Base-by-base conservation (phyloP, 164 flowering plant species). In the Vitis cinerea region DNA sequence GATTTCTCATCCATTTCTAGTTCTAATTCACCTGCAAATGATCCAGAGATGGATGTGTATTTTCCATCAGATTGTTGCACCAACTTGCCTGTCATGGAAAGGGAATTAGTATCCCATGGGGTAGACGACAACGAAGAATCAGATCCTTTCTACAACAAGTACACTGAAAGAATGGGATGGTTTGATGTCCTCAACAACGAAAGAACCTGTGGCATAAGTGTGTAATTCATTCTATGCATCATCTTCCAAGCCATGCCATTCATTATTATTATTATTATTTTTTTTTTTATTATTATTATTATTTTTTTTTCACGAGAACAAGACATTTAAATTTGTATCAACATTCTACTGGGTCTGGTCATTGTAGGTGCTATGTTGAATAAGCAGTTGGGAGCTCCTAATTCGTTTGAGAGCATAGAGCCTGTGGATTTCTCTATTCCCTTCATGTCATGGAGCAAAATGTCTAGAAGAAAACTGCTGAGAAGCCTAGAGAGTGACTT, bases 401-500 rank as follows among this genome's bases (percentile, higher is more conserved):
- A 63, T 58, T 69, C 74, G 17, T 61, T 70, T 12, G 73, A 73
- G 71, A 68, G 73, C 27, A 55, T 72, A 19, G 66, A 61, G 60
- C 63, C 64, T 4, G 48, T 53, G 15, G 67, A 72, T 44, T 51
- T 67, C 19, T 65, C 72, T 16, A 9, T 47, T 53, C 73, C 77
- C 9, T 64, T 47, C 10, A 54, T 74, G 8, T 50, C 72, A 49
- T 74, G 73, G 74, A 77, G 68, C 79, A 80, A 76, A 79, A 50
- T 62, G 67, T 67, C 68, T 8, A 82, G 52, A 72, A 83, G 74
- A 71, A 80, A 66, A 69, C 73, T 85, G 9, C 16, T 81, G 9
- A 80, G 55, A 74, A 83, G 88, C 67, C 13, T 89, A 57, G 83
- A 85, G 54, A 75, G 75, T 73, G 90, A 85, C 49, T 67, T 86